Evolutionary conservation across 495 filamentous ascomycete species (phyloP), one percentile per base, ranked within the genome.

Genomic region (Daldinia grandis): DNA sequence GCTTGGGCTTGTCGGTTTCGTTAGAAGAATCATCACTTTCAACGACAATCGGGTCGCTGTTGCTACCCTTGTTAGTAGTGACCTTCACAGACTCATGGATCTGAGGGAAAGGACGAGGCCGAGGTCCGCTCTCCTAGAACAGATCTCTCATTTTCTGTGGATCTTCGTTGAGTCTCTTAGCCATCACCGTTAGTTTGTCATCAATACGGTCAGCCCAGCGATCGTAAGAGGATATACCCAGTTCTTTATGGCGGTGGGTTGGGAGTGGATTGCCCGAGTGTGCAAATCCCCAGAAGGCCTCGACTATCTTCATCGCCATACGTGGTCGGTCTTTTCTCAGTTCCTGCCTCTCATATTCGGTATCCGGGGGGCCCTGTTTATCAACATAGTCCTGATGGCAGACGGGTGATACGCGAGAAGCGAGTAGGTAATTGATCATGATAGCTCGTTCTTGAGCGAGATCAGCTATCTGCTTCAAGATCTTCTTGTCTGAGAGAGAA

Each of bases 371-470:
- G 19, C 4, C 5, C 21, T 25, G 14, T 1, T 7, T 19, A 21
- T 65, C 28, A 30, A 65, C 17, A 3, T 25, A 10, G 0, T 68
- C 37, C 8, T 61, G 51, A 14, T 58, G 59, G 7, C 60, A 15
- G 5, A 56, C 54, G 12, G 67, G 59, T 14, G 54, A 24, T 5
- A 69, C 54, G 12, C 67, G 67, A 33, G n/a, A 15, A 7, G 5
- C 25, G 9, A 69, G 55, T 24, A 69, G 1, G 61, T 59, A 69
- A 28, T 64, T 60, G 47, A 64, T 64, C 2, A 63, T 27, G 10
- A 24, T 2, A n/a, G 54, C 60, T 25, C 67, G 47, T 1, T 31
- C 5, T 17, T 64, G 42, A 0, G 61, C 67, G 3, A 64, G 31
- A 2, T 28, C 9, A 17, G 40, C 59, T 7, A 69, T 28, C 7